A percentile compares a stretch with the other conserved stretches of the same genome.
Evolutionary conservation across 495 filamentous ascomycete species (phyloP).

Genomic region (Hypomontagnella monticulosa): DNA sequence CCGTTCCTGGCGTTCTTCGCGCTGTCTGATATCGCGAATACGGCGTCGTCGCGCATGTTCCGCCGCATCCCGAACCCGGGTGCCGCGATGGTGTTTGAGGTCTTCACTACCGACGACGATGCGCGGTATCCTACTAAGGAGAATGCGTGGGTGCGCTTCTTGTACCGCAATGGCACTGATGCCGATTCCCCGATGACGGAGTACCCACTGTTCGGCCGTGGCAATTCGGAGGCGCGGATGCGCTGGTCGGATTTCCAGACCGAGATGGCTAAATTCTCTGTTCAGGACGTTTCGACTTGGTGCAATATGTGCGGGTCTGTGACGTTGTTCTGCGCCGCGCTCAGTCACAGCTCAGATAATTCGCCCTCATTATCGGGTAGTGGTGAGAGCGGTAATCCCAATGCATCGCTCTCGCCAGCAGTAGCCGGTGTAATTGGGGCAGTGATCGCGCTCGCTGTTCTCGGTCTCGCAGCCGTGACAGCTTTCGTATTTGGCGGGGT

Average conservation of each 20-base stretch:
- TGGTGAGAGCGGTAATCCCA: neutral
- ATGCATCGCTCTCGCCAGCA: slow-evolving; percentile 36
- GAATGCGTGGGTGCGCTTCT: slow-evolving; percentile 52
- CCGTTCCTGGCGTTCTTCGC: slow-evolving; percentile 56
- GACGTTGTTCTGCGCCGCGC: slow-evolving; percentile 43
- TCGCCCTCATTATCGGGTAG: neutral
- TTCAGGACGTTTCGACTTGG: slow-evolving; percentile 43
- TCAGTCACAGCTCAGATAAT: slow-evolving; percentile 10
- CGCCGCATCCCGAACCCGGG: slow-evolving; percentile 49
- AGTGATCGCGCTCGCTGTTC: slow-evolving; percentile 40
- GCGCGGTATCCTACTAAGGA: slow-evolving; percentile 33
- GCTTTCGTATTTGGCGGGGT: slow-evolving; percentile 45
- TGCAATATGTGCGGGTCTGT: slow-evolving; percentile 45
- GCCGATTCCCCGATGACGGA: slow-evolving; percentile 28
- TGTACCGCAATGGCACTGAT: slow-evolving; percentile 51
- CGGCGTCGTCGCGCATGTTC: slow-evolving; percentile 37
- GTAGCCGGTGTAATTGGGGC: slow-evolving; percentile 54
- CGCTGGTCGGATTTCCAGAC: slow-evolving; percentile 40
- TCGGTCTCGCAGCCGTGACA: slow-evolving; percentile 29
- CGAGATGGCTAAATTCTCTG: slow-evolving; percentile 37
- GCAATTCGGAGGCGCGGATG: slow-evolving; percentile 40
- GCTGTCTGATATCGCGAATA: slow-evolving; percentile 42
- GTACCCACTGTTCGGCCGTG: slow-evolving; percentile 48
- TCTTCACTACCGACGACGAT: slow-evolving; percentile 48
- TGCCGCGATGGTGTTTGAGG: slow-evolving; percentile 54